phyloP scores from a whole-genome alignment of 768 basidiomycete genomes.

The Suillus decipiens region DNA sequence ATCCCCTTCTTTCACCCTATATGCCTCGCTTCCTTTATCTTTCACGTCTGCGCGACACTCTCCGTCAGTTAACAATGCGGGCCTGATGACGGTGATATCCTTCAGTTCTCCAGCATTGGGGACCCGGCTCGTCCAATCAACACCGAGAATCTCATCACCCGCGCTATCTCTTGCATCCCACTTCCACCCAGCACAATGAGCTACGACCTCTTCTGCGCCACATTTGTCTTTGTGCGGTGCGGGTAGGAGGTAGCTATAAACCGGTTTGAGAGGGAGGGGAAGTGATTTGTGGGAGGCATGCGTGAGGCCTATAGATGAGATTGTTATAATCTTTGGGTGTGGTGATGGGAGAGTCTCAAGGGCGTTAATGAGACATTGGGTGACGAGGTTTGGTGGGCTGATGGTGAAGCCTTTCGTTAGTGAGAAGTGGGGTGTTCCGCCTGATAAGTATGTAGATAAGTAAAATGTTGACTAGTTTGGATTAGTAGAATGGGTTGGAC shows the following conservation, averaged over 20 bases:
- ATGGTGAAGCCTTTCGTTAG: slow-evolving; percentile 50
- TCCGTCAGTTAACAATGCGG: slow-evolving; percentile 62
- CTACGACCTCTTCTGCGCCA: slow-evolving; percentile 53
- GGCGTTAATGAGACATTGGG: slow-evolving; percentile 54
- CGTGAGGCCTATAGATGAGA: slow-evolving; percentile 57
- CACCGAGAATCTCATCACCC: slow-evolving; percentile 42
- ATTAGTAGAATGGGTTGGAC: slow-evolving; percentile 17
- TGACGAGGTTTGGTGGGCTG: slow-evolving; percentile 57
- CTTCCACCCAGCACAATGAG: slow-evolving; percentile 49
- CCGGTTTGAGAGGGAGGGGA: slow-evolving; percentile 47
- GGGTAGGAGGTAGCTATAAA: slow-evolving; percentile 49
- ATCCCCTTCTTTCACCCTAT: slow-evolving; percentile 47
- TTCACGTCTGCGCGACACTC: slow-evolving; percentile 39
- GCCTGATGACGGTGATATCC: slow-evolving; percentile 48
- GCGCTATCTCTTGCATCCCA: slow-evolving; percentile 54
- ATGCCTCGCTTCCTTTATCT: slow-evolving; percentile 26
- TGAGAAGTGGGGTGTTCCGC: slow-evolving; percentile 47
- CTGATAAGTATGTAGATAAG: slow-evolving; percentile 31
- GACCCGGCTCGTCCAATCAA: slow-evolving; percentile 43
- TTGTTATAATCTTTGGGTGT: slow-evolving; percentile 50
- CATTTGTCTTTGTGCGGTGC: slow-evolving; percentile 62
- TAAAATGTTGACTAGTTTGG: not conserved
- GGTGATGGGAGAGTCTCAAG: slow-evolving; percentile 53
- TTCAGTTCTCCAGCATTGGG: slow-evolving; percentile 47
- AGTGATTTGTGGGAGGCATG: slow-evolving; percentile 43